Evolutionary conservation across 1,284 basidiomycete genomes (phyloP).

Genomic region (Tilletia caries): DNA sequence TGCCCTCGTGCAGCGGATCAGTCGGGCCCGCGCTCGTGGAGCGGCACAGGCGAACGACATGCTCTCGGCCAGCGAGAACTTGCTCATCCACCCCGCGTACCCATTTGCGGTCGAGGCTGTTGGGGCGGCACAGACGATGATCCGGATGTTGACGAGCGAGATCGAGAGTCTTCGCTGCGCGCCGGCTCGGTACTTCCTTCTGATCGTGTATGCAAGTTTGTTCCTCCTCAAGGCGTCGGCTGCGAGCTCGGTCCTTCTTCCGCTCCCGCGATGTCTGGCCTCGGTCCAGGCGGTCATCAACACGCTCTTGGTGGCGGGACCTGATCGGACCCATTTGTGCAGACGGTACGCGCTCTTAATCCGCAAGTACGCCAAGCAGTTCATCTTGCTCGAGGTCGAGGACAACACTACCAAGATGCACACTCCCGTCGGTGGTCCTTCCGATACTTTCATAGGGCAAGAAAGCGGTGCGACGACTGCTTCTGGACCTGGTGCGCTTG

Average conservation of each 20-base stretch:
- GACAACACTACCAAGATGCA: slow-evolving; percentile 6
- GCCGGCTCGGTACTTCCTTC: slow-evolving; percentile 35
- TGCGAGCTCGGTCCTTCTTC: slow-evolving; percentile 9
- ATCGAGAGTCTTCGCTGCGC: slow-evolving; percentile 37
- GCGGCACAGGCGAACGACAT: not conserved
- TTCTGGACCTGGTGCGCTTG: not conserved
- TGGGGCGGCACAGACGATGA: slow-evolving; percentile 35
- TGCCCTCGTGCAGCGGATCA: slow-evolving; percentile 30
- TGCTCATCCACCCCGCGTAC: slow-evolving; percentile 34
- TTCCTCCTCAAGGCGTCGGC: slow-evolving; percentile 30
- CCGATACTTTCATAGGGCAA: not conserved
- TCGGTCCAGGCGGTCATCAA: slow-evolving; percentile 8
- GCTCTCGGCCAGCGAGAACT: slow-evolving; percentile 19
- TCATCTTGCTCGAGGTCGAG: slow-evolving; percentile 11
- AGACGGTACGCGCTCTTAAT: slow-evolving; percentile 7
- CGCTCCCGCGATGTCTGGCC: not conserved
- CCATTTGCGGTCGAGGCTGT: slow-evolving; percentile 37
- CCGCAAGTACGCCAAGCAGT: slow-evolving; percentile 10
- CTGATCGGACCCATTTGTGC: slow-evolving; percentile 4
- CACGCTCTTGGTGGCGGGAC: slow-evolving; percentile 1
- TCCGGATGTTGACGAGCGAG: slow-evolving; percentile 33
- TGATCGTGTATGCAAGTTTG: slow-evolving; percentile 35
- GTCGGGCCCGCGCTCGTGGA: slow-evolving; percentile 24
- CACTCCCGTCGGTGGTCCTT: not conserved
- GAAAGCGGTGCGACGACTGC: not conserved